phyloP scores from a whole-genome alignment of 2,329 filamentous ascomycete genomes.

The Aspergillus uvarum region DNA sequence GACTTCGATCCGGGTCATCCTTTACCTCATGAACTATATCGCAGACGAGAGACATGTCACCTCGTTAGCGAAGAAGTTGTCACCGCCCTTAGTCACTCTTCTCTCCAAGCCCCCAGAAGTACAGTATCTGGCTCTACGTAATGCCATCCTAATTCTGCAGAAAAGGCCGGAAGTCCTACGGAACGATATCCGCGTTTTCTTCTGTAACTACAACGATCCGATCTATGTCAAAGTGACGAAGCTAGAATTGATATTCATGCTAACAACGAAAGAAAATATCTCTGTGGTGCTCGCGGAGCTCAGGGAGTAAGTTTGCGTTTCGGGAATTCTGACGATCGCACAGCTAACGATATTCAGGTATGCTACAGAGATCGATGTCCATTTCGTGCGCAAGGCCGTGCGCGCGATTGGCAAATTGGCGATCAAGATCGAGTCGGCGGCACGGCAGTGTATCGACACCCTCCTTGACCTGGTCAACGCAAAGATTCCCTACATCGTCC shows the following conservation, averaged over 20 bases:
- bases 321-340: slow-evolving; percentile 2
- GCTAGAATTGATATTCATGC: slow-evolving; percentile 97
- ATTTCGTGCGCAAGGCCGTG: slow-evolving; percentile 97
- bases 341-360: slow-evolving; percentile 50
- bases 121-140: slow-evolving; percentile 93
- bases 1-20: slow-evolving; percentile 91
- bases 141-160: slow-evolving; percentile 90
- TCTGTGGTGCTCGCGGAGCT: slow-evolving; percentile 91
- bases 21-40: slow-evolving; percentile 99
- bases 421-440: slow-evolving; percentile 97
- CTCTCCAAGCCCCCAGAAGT: slow-evolving; percentile 96
- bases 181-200: slow-evolving; percentile 97
- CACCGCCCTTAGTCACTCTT: slow-evolving; percentile 89
- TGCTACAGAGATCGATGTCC: slow-evolving; percentile 96
- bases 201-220: slow-evolving; percentile 99
- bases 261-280: slow-evolving; percentile 93
- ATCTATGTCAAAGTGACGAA: slow-evolving; percentile 99
- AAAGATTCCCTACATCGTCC: slow-evolving; percentile 98
- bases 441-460: slow-evolving; percentile 85
- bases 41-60: slow-evolving; percentile 85
- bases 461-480: slow-evolving; percentile 90
- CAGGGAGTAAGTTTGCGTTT: slow-evolving; percentile 63
- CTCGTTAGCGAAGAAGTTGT: slow-evolving; percentile 84
- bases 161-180: slow-evolving; percentile 86
- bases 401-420: slow-evolving; percentile 96